Evolutionary conservation across 352 stramenopile species (phyloP).

Genomic region (Phytopythium mirpurense): DNA sequence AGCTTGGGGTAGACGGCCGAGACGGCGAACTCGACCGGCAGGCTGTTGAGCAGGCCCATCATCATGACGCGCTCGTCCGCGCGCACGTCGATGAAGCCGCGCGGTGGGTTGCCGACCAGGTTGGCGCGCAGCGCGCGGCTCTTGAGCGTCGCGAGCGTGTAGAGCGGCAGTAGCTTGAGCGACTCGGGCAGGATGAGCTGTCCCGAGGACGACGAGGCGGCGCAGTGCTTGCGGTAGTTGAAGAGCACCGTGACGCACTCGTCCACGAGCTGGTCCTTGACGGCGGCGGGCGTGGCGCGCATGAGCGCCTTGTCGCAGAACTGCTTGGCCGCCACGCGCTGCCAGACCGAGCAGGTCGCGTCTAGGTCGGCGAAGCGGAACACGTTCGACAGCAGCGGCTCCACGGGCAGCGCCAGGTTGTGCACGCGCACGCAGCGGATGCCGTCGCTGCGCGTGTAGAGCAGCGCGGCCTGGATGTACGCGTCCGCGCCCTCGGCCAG

Average conservation of each 20-base stretch:
- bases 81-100: slow-evolving; percentile 81
- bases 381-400: slow-evolving; percentile 77
- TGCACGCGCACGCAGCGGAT: slow-evolving; percentile 89
- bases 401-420: slow-evolving; percentile 80
- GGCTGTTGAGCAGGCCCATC: slow-evolving; percentile 72
- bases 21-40: slow-evolving; percentile 80
- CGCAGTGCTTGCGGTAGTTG: slow-evolving; percentile 91
- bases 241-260: slow-evolving; percentile 86
- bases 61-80: slow-evolving; percentile 86
- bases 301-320: slow-evolving; percentile 82
- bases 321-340: slow-evolving; percentile 68
- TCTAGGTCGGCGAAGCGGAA: slow-evolving; percentile 88
- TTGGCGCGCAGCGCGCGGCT: slow-evolving; percentile 83
- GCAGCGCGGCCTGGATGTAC: slow-evolving; percentile 85
- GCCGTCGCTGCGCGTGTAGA: slow-evolving; percentile 85
- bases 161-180: slow-evolving; percentile 88
- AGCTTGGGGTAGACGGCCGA: slow-evolving; percentile 86
- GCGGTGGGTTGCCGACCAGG: slow-evolving; percentile 65
- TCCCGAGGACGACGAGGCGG: slow-evolving; percentile 83
- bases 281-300: slow-evolving; percentile 59
- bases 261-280: slow-evolving; percentile 81
- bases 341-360: slow-evolving; percentile 81
- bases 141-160: slow-evolving; percentile 86
- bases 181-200: slow-evolving; percentile 91
- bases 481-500: slow-evolving; percentile 65